Evolutionary conservation across 345 rosid genomes (phyloP).

Genomic region (Geranium brycei): DNA sequence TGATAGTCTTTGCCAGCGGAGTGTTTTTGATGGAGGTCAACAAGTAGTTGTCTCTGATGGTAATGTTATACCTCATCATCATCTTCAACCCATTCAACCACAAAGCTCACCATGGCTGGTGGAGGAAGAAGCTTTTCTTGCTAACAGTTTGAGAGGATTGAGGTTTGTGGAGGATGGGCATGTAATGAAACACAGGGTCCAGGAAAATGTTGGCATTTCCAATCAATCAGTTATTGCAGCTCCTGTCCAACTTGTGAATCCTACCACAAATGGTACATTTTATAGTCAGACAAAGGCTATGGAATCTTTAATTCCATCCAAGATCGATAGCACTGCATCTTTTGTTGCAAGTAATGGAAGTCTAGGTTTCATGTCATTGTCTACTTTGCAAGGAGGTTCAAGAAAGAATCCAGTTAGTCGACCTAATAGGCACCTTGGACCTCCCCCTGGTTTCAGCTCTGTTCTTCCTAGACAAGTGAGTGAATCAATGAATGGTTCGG

Average conservation of each 20-base stretch:
- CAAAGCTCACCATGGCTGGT: constrained; percentile 40
- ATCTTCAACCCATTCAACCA: constrained; percentile 30
- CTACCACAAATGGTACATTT: constrained; percentile 5
- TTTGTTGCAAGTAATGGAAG: constrained; percentile 34
- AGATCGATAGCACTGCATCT: constrained; percentile 28
- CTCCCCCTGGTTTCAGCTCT: constrained; percentile 72
- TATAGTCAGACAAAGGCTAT: constrained; percentile 25
- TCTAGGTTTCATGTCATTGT: constrained; percentile 23
- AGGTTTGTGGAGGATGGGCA: constrained; percentile 49
- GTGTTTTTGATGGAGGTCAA: constrained; percentile 25
- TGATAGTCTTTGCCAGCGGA: constrained; percentile 29
- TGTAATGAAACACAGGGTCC: constrained; percentile 34
- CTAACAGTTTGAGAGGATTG: constrained; percentile 44
- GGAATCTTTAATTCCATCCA: constrained; percentile 35
- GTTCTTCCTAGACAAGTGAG: constrained; percentile 39
- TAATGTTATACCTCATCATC: constrained; percentile 22
- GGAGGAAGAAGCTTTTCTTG: constrained; percentile 41
- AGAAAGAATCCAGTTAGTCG: constrained; percentile 61
- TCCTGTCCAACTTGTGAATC: constrained; percentile 12
- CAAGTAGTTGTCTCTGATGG: constrained; percentile 32
- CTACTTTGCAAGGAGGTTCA: constrained; percentile 19
- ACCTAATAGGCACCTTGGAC: constrained; percentile 58
- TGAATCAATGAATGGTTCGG: constrained; percentile 31
- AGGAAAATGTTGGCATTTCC: constrained; percentile 26
- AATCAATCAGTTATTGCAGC: constrained; percentile 23